These are phyloP conservation scores for Rhynchospora tenuis DNA, from an alignment of 176 grass and related monocot species.

Conservation along the genomic window DNA sequence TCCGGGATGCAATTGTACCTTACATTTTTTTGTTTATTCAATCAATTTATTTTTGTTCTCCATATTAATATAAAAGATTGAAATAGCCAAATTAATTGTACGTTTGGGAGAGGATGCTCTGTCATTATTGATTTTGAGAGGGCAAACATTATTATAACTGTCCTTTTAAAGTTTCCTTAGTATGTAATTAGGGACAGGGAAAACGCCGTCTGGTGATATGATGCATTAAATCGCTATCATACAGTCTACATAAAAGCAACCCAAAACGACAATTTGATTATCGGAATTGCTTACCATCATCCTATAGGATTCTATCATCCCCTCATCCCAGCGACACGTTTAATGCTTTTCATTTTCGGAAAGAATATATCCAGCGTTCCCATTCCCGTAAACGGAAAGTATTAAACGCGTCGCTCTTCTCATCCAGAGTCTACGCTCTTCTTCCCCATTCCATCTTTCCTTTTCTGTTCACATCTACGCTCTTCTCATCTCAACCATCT, in stretches of 20 bases:
- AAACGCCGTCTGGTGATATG: neutral
- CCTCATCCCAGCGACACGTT: no score
- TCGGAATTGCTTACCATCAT: no score
- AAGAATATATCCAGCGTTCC: no score
- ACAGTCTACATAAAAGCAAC: slow-evolving; percentile 8
- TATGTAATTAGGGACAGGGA: neutral
- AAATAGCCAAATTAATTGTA: neutral
- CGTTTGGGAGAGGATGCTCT: neutral
- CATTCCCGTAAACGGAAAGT: no score
- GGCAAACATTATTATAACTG: neutral
- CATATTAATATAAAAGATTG: neutral
- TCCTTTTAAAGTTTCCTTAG: neutral
- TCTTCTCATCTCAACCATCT: no score
- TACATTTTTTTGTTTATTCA: neutral
- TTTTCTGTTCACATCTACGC: no score
- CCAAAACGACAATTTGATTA: neutral
- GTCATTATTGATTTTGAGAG: neutral
- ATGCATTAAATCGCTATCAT: slow-evolving; percentile 15
- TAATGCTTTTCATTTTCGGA: no score
- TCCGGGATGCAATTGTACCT: no score
- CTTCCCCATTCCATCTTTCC: no score
- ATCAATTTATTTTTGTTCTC: neutral
- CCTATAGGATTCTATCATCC: no score
- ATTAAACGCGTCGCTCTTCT: no score
- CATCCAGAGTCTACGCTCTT: no score